Base-by-base conservation (phyloP, 768 basidiomycete genomes). In the Phlebiopsis gigantea region DNA sequence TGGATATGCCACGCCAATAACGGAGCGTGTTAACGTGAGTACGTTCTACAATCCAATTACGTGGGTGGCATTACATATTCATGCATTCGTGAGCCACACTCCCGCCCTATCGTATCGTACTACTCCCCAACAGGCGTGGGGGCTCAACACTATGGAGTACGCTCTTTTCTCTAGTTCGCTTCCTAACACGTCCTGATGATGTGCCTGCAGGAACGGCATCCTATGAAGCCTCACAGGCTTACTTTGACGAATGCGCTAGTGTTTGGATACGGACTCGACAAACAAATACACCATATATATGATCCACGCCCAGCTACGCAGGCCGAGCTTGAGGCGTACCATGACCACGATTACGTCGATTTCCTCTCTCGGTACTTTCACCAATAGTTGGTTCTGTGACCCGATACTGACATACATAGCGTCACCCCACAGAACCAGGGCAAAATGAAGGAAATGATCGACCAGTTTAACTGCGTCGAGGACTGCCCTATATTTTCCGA, bases 141-240 rank as follows among this genome's bases (percentile, higher is more conserved):
- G 2, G 87, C 90, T 60, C 91, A 93, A 69, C 97, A 99, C 69
- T 99, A 98, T 75, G 96, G 96, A 60, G 96, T 96, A 73, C 55
- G 84, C 73, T 22, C 26, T 29, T 25, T 39, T 12, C 47, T n/a
- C n/a, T n/a, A n/a, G n/a, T n/a, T n/a, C n/a, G n/a, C n/a, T n/a
- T n/a, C n/a, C n/a, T n/a, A n/a, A n/a, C n/a, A n/a, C n/a, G 58
- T 46, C 31, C 54, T 45, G n/a, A 22, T 49, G 24, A 56, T 44
- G 24, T 51, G 26, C n/a, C 44, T 57, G 43, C 63, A 98, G 96
- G 93, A 97, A 81, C 83, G 88, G 47, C 96, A 99, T 73, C 96
- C 96, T 2, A 99, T 99, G 96, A 97, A 98, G 70, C 96, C 96
- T 4, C 93, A 97, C 65, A 81, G 96, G 24, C 73, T 99, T n/a